Percentiles rank a stretch among this genome's conserved stretches.
Evolutionary conservation across 73 alveolate species (phyloP).

Genomic region (Urostyla sp.): DNA sequence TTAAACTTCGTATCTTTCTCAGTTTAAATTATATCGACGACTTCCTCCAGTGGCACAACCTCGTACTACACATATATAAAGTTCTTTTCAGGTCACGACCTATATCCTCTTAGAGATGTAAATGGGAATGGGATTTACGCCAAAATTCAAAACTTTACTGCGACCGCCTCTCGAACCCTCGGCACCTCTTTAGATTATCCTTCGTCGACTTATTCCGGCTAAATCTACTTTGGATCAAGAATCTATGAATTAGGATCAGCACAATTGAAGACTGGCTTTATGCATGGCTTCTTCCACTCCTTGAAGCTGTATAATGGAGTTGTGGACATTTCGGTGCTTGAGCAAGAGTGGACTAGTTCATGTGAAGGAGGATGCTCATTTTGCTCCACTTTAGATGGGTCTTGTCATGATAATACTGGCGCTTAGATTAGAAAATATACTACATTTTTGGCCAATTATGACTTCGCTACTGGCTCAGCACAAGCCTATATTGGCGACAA

Average conservation of each 20-base stretch:
- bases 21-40: background rate
- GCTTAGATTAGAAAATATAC: no score
- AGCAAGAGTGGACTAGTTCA: slow-evolving; percentile 37
- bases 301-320: slow-evolving; percentile 13
- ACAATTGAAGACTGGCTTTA: slow-evolving; percentile 8
- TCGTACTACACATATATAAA: background rate
- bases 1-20: slow-evolving; percentile 30
- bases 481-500: background rate
- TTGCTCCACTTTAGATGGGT: slow-evolving; percentile 3
- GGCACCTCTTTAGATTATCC: no score
- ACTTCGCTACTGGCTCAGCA: slow-evolving; percentile 31
- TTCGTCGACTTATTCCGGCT: no score
- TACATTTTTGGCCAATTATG: slow-evolving; percentile 4
- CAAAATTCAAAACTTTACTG: slow-evolving; percentile 11
- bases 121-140: slow-evolving; percentile 9
- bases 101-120: background rate
- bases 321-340: slow-evolving; percentile 18
- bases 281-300: slow-evolving; percentile 44
- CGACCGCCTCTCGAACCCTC: slow-evolving; percentile 24
- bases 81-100: slow-evolving; percentile 24
- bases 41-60: background rate
- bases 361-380: slow-evolving; percentile 17
- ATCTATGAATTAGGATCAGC: background rate
- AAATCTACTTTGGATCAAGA: no score
- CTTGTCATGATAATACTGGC: slow-evolving; percentile 4